These are phyloP conservation scores for Phytophthora pluvialis DNA, from an alignment of 352 stramenopile genomes.

Conservation along the genomic window DNA sequence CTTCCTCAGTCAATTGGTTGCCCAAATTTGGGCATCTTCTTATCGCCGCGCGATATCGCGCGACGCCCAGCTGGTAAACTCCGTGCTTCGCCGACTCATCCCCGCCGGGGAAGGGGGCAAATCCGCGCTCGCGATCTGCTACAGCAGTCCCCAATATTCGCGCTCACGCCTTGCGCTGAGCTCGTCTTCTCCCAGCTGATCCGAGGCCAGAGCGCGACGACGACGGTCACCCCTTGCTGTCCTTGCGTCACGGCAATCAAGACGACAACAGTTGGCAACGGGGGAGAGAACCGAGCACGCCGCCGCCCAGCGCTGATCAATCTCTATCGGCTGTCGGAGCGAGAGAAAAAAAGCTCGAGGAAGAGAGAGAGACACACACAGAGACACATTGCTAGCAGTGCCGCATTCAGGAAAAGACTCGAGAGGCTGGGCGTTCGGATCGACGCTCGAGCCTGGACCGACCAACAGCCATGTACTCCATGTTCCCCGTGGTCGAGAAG, in stretches of 20 bases:
- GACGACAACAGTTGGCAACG: constrained; percentile 23
- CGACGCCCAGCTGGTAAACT: constrained; percentile 17
- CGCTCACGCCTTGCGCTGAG: not conserved
- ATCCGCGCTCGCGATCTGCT: constrained; percentile 18
- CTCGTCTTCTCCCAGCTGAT: constrained; percentile 7
- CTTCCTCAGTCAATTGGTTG: not conserved
- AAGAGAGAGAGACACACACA: constrained; percentile 18
- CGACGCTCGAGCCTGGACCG: constrained; percentile 1
- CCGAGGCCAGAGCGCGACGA: constrained; percentile 22
- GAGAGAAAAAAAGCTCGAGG: constrained; percentile 13
- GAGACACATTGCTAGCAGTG: not conserved
- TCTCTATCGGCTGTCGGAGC: constrained; percentile 20
- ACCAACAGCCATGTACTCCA: constrained; percentile 56
- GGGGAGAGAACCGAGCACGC: constrained; percentile 25
- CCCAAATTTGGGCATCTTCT: constrained; percentile 10
- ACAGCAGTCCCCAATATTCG: constrained; percentile 32
- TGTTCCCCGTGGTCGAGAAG: constrained; percentile 89
- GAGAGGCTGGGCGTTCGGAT: not conserved
- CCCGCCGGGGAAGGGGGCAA: constrained; percentile 13
- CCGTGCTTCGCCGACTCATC: constrained; percentile 32
- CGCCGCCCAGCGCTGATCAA: constrained; percentile 15
- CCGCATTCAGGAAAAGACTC: constrained; percentile 35
- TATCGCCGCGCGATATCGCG: constrained; percentile 14
- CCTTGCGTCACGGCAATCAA: constrained; percentile 21
- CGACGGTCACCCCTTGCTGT: constrained; percentile 22